phyloP scores from a whole-genome alignment of 495 filamentous ascomycete genomes.

The Aspergillus carlsbadensis region DNA sequence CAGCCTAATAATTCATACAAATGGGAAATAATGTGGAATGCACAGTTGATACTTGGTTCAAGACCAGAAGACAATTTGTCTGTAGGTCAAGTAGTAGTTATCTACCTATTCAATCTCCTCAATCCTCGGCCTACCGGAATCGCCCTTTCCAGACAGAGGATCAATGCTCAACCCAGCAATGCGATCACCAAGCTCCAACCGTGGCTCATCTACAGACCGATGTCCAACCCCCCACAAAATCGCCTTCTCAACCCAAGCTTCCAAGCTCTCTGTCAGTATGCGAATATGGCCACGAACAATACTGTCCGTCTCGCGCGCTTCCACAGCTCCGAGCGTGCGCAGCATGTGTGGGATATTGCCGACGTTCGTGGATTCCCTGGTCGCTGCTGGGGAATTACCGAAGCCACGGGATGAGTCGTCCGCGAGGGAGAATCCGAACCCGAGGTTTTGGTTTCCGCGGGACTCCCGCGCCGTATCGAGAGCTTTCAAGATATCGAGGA shows the following conservation, averaged over 20 bases:
- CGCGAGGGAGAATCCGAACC: slow-evolving; percentile 59
- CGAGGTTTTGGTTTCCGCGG: slow-evolving; percentile 44
- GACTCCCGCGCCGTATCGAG: slow-evolving; percentile 56
- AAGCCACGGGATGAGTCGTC: slow-evolving; percentile 18
- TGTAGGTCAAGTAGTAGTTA: background rate
- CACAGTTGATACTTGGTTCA: background rate
- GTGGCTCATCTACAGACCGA: slow-evolving; percentile 23
- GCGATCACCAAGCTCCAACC: slow-evolving; percentile 33
- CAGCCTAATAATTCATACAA: no score
- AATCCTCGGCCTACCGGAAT: slow-evolving; percentile 36
- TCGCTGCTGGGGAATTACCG: background rate
- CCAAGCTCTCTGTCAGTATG: slow-evolving; percentile 68
- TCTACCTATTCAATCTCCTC: slow-evolving; percentile 52
- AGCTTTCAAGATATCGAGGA: slow-evolving; percentile 65
- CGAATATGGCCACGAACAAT: slow-evolving; percentile 71
- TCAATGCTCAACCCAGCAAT: slow-evolving; percentile 42
- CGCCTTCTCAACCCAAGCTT: slow-evolving; percentile 65
- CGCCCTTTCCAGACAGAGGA: slow-evolving; percentile 33
- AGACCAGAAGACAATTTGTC: background rate
- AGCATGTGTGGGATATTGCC: slow-evolving; percentile 61
- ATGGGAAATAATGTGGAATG: no score
- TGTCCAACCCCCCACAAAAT: slow-evolving; percentile 42
- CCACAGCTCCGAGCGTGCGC: slow-evolving; percentile 63
- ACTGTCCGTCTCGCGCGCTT: slow-evolving; percentile 66
- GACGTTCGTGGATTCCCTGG: slow-evolving; percentile 28